Base-by-base conservation (phyloP, 2,329 filamentous ascomycete species). In the Apiospora marii region DNA sequence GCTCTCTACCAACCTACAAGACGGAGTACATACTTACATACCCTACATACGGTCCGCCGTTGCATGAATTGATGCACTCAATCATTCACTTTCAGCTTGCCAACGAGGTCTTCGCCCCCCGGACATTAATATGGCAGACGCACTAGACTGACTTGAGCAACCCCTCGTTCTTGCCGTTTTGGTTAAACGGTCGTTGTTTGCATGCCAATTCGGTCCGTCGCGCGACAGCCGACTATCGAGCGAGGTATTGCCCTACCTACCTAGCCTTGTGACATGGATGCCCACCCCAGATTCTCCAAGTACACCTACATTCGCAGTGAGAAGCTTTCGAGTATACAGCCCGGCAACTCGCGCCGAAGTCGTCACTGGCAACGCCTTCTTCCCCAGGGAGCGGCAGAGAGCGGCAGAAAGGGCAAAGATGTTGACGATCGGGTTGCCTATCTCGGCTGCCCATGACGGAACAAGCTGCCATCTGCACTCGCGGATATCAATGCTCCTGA, bases 131-230 rank as follows among this genome's bases (percentile, higher is more conserved):
- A 37, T 61, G 30, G 19, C 53, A 61, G 30, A 6, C 53, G 58
- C 58, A 64, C 58, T 64, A 64, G n/a, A 22, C 22, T 64, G 14
- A 34, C 58, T 41, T 22, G 4, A 22, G 53, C 19, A 58, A 58
- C 51, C 51, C 51, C 51, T 34, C 51, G 51, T 58, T 58, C 27
- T 19, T 34, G 51, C 51, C 51, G 51, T 58, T 58, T 58, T 61
- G 30, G 58, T 41, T 13, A 41, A 64, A 64, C 30, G 30, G 58
- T 64, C 58, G 34, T 41, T 64, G 34, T 64, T 41, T 64, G 22
- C 34, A 64, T 12, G 58, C 4, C 58, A 64, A 64, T 64, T 64
- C 58, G 58, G 58, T 41, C 53, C 53, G 53, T 61, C 53, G 53
- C 53, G 53, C 53, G 30, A n/a, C 53, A 37, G 30, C 53, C 53